These are phyloP conservation scores for Holtermannia corniformis DNA, from an alignment of 768 basidiomycete genomes.

Conservation along the genomic window DNA sequence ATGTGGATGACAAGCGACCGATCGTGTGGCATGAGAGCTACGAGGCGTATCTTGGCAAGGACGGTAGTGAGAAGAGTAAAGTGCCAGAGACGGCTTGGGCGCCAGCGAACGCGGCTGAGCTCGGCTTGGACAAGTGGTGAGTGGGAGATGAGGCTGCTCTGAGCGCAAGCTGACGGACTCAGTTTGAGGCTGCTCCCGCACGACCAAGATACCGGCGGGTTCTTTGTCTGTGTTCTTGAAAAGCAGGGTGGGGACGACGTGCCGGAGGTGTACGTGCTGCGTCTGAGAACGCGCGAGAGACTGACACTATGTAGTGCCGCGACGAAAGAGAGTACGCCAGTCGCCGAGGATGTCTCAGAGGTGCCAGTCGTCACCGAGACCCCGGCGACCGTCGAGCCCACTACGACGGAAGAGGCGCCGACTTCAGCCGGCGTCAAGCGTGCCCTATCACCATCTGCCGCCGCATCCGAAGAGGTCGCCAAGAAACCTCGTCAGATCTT, in stretches of 20 bases:
- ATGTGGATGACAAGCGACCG: background rate
- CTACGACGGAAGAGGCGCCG: too few species aligned
- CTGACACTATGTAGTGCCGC: background rate
- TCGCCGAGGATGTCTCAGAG: background rate
- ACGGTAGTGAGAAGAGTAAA: constrained; percentile 54
- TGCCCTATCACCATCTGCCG: constrained; percentile 21
- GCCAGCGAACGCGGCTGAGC: constrained; percentile 50
- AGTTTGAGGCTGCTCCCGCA: constrained; percentile 91
- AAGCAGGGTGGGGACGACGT: constrained; percentile 17
- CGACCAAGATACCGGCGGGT: constrained; percentile 91
- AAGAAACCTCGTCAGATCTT: constrained; percentile 48
- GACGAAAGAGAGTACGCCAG: background rate
- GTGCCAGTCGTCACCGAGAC: too few species aligned
- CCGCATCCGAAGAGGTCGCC: constrained; percentile 43
- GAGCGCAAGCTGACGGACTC: background rate
- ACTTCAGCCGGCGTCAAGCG: constrained; percentile 21
- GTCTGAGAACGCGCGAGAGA: background rate
- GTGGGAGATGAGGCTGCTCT: constrained; percentile 16
- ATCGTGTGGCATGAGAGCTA: constrained; percentile 45
- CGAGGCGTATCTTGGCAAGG: constrained; percentile 50
- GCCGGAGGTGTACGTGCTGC: background rate
- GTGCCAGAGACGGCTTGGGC: constrained; percentile 65
- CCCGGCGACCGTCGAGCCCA: too few species aligned
- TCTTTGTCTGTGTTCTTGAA: constrained; percentile 82
- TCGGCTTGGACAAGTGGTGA: constrained; percentile 67